Percentiles rank a stretch among this genome's conserved stretches.
Evolutionary conservation across 129 eudicot genomes (phyloP).

Genomic region (Saussurea involucrata): DNA sequence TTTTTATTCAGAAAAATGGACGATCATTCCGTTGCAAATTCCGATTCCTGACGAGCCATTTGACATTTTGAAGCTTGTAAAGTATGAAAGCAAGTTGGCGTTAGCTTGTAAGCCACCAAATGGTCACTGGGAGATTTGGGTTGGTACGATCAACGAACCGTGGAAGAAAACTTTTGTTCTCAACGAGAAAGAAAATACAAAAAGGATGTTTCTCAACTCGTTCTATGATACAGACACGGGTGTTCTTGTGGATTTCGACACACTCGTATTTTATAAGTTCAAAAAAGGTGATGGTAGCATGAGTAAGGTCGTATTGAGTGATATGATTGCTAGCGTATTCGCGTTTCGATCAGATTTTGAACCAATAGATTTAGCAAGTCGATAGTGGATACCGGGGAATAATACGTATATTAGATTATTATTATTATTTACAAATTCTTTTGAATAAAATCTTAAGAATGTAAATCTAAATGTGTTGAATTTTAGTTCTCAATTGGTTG

Average conservation of each 20-base stretch:
- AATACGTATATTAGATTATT: too few species aligned
- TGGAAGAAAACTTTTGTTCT: neutral
- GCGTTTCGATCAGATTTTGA: constrained; percentile 12
- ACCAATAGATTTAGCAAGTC: too few species aligned
- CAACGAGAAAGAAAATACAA: neutral
- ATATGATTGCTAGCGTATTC: neutral
- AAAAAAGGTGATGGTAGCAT: neutral
- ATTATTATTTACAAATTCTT: too few species aligned
- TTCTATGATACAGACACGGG: neutral
- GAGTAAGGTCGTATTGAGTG: neutral
- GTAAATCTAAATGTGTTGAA: too few species aligned
- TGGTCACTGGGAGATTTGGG: constrained; percentile 1
- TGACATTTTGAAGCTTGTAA: neutral
- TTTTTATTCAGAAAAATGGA: neutral
- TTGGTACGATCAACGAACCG: neutral
- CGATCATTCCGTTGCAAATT: neutral
- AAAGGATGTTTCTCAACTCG: neutral
- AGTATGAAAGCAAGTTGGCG: constrained; percentile 12
- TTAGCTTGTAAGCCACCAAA: neutral
- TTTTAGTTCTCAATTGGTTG: too few species aligned
- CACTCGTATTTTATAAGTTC: neutral
- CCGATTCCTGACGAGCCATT: neutral
- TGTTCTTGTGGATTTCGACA: neutral
- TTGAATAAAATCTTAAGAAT: too few species aligned
- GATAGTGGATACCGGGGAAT: too few species aligned